Base-by-base conservation (phyloP, 164 flowering plant genomes). In the Aristolochia californica region DNA sequence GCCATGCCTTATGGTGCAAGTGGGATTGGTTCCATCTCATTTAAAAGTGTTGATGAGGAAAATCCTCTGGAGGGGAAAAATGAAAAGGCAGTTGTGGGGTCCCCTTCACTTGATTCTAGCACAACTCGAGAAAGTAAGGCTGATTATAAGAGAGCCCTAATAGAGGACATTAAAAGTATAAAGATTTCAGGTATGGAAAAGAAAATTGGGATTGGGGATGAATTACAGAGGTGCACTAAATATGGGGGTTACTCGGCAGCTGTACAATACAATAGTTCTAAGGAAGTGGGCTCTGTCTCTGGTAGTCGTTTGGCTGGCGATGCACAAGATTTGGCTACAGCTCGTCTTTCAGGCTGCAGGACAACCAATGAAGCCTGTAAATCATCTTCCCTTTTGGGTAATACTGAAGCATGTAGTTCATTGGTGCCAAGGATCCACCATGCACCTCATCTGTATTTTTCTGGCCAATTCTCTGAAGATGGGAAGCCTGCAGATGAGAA, bases 381-480 rank as follows among this genome's bases (percentile, higher is more conserved):
- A 25, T 26, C 69, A 22, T 23, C 69, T 30, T 53, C 58, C 9
- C 43, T 23, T 34, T 34, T 34, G 15, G 49, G 59, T 17, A 53
- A 45, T 54, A 38, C 40, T 24, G 60, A 61, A 30, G 20, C 63
- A 10, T 55, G 64, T 50, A 38, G 38, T 47, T 64, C 63, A 14
- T 38, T 58, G 40, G 61, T 54, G n/a, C 63, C 45, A 23, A 70
- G 56, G 40, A 56, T 44, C 43, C 62, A 48, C 21, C 56, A 63
- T 60, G 43, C 53, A 27, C 70, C 74, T 21, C 59, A 63, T 45
- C 57, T 56, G 7, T 43, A 16, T 44, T 61, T 64, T 18, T 52
- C 75, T 49, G 53, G 45, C 24, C 57, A 59, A 5, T 55, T 43
- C 57, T 13, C 53, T 10, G 73, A 69, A 25, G 67, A 68, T 67